These are phyloP conservation scores for Sporisorium iseilematis-ciliati DNA, from an alignment of 1,284 basidiomycete species.

Conservation along the genomic window DNA sequence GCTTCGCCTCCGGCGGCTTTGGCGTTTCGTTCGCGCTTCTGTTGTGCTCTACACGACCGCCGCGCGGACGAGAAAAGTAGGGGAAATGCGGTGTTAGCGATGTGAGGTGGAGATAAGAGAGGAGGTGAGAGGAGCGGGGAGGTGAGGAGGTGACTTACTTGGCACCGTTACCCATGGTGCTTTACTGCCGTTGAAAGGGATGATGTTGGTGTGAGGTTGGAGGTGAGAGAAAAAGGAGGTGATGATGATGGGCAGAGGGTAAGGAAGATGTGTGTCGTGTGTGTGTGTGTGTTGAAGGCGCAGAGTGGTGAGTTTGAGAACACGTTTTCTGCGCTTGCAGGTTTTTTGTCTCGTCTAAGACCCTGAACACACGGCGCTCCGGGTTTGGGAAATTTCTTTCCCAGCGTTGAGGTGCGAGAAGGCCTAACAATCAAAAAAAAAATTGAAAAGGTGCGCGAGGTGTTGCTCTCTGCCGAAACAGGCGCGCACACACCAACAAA, in stretches of 20 bases:
- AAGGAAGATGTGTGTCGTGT: constrained; percentile 1
- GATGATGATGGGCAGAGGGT: constrained; percentile 7
- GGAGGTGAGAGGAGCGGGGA: too few relatives aligned
- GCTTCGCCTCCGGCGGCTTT: constrained; percentile 57
- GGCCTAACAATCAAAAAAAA: neutral
- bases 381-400: neutral
- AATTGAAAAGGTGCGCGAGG: too few relatives aligned
- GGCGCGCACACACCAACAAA: constrained; percentile 1
- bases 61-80: neutral
- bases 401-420: too few relatives aligned
- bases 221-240: neutral
- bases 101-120: too few relatives aligned
- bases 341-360: constrained; percentile 4
- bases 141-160: constrained; percentile 34
- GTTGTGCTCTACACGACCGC: constrained; percentile 54
- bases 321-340: constrained; percentile 6
- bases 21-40: constrained; percentile 68
- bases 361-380: neutral
- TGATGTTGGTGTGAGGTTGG: neutral
- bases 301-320: neutral
- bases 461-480: neutral
- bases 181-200: neutral
- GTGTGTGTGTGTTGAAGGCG: neutral
- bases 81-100: too few relatives aligned
- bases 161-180: constrained; percentile 62